A percentile compares a stretch with the other conserved stretches of the same genome.
Evolutionary conservation across 2,329 filamentous ascomycete genomes (phyloP).

Genomic region (Epichloe hybrida): DNA sequence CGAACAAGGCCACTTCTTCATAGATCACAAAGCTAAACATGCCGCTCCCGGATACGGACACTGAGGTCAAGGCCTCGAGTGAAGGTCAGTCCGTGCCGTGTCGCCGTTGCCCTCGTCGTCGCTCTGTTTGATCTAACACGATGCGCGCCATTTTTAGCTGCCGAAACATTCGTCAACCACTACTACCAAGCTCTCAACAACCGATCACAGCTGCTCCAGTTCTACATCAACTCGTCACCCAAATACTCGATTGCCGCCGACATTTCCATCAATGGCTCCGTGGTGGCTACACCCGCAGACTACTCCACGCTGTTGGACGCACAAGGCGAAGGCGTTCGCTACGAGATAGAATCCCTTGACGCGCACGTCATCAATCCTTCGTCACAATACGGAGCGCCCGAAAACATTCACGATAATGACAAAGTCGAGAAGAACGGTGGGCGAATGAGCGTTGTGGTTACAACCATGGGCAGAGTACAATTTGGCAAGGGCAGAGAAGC

Average conservation of each 20-base stretch:
- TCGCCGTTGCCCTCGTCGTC: neutral
- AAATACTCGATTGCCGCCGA: conserved; percentile 44
- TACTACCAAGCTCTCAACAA: conserved; percentile 66
- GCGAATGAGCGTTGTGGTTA: conserved; percentile 57
- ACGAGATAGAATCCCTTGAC: conserved; percentile 65
- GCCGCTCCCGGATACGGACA: conserved; percentile 26
- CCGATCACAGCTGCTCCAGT: conserved; percentile 47
- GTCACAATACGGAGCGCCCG: conserved; percentile 44
- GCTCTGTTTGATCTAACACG: neutral
- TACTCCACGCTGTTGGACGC: conserved; percentile 56
- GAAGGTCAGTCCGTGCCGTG: conserved; percentile 24
- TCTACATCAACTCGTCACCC: conserved; percentile 51
- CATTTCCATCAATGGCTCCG: conserved; percentile 69
- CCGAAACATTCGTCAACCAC: conserved; percentile 55
- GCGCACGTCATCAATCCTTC: conserved; percentile 63
- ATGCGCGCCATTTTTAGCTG: conserved; percentile 33
- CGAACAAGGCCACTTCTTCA: neutral
- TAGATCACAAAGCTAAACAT: conserved; percentile 11
- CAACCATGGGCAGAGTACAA: conserved; percentile 58
- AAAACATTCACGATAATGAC: conserved; percentile 25
- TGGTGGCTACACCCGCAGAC: conserved; percentile 45
- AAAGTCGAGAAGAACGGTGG: conserved; percentile 36
- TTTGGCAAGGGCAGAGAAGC: conserved; percentile 51
- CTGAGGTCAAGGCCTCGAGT: conserved; percentile 30
- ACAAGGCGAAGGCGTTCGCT: conserved; percentile 44